Evolutionary conservation across 768 basidiomycete genomes (phyloP).

Genomic region (Trametes cinnabarina): DNA sequence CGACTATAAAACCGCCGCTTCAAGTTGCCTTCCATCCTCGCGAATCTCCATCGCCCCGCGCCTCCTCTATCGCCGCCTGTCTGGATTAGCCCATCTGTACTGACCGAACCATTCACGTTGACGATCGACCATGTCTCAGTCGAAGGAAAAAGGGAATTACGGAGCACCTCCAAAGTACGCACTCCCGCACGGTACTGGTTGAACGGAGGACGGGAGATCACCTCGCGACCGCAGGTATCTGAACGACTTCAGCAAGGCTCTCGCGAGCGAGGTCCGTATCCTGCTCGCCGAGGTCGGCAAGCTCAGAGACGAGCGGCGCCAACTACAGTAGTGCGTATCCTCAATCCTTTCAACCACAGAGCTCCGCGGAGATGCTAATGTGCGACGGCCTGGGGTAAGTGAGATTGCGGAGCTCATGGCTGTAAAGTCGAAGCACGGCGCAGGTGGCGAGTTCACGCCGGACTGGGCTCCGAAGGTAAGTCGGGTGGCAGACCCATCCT

Average conservation of each 20-base stretch:
- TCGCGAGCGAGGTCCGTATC: slow-evolving; percentile 60
- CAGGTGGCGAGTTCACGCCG: slow-evolving; percentile 74
- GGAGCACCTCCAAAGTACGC: slow-evolving; percentile 19
- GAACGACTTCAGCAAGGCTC: slow-evolving; percentile 62
- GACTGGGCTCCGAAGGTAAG: slow-evolving; percentile 68
- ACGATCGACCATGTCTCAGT: slow-evolving; percentile 14
- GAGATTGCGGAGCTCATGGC: slow-evolving; percentile 85
- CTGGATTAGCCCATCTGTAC: background rate
- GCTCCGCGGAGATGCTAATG: background rate
- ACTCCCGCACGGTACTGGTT: background rate
- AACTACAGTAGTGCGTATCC: slow-evolving; percentile 52
- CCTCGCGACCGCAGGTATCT: slow-evolving; percentile 40
- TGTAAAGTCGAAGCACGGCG: slow-evolving; percentile 77
- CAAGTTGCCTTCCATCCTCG: background rate
- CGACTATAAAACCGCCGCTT: background rate
- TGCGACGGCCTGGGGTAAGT: slow-evolving; percentile 34
- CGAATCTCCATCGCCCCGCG: background rate
- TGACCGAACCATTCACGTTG: background rate
- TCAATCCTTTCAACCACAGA: background rate
- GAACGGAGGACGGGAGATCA: slow-evolving; percentile 8
- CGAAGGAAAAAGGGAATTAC: slow-evolving; percentile 15
- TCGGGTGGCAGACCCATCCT: background rate
- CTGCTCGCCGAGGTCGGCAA: slow-evolving; percentile 60
- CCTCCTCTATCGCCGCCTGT: background rate
- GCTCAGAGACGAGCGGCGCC: slow-evolving; percentile 55